phyloP scores from a whole-genome alignment of 371 early-diverging fungal genomes.

The Circinella umbellata region DNA sequence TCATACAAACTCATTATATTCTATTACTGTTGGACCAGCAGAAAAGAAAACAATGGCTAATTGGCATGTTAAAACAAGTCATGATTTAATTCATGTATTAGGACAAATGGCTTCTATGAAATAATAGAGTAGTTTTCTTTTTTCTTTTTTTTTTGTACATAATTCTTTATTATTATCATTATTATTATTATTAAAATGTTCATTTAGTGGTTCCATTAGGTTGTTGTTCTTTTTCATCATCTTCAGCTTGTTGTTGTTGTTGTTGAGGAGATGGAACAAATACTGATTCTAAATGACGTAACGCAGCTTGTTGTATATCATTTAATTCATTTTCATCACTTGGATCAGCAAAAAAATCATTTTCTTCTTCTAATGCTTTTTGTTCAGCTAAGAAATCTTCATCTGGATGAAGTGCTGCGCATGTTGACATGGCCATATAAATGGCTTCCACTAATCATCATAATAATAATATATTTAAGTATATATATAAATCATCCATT shows the following conservation, averaged over 20 bases:
- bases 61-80: slow-evolving; percentile 73
- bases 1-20: slow-evolving; percentile 39
- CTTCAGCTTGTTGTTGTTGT: slow-evolving; percentile 9
- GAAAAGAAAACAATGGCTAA: slow-evolving; percentile 83
- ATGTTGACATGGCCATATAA: slow-evolving; percentile 75
- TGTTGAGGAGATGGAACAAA: slow-evolving; percentile 32
- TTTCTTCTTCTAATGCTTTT: slow-evolving; percentile 43
- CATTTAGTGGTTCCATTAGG: neutral
- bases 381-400: slow-evolving; percentile 50
- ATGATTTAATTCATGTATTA: slow-evolving; percentile 46
- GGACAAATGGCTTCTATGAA: slow-evolving; percentile 2
- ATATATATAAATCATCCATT: neutral
- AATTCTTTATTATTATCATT: neutral
- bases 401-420: slow-evolving; percentile 80
- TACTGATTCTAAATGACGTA: slow-evolving; percentile 46
- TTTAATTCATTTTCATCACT: slow-evolving; percentile 48
- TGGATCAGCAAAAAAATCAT: slow-evolving; percentile 51
- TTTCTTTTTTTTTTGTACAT: too few species aligned
- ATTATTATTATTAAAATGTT: neutral
- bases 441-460: slow-evolving; percentile 66
- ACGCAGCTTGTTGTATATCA: slow-evolving; percentile 52
- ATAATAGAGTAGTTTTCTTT: too few species aligned
- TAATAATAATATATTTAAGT: too few species aligned
- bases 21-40: slow-evolving; percentile 77
- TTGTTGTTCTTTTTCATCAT: neutral